A percentile compares a stretch with the other conserved stretches of the same genome.
Evolutionary conservation across 306 rosid species (phyloP).

Genomic region (Vigna radiata): DNA sequence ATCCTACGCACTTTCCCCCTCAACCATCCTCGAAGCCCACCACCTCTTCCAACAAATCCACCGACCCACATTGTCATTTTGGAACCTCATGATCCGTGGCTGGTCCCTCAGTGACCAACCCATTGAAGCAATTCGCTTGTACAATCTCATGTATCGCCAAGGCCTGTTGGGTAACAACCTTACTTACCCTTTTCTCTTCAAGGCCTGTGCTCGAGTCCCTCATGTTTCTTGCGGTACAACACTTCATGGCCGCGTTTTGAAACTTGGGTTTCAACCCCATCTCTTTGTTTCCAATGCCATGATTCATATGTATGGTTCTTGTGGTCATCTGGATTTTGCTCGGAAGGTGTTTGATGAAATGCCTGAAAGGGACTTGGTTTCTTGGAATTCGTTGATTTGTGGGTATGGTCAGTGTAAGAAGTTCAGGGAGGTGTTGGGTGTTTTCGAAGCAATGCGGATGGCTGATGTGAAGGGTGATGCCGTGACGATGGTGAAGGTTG

Average conservation of each 20-base stretch:
- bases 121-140: slow-evolving; percentile 62
- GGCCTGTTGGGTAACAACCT: slow-evolving; percentile 60
- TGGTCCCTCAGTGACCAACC: slow-evolving; percentile 65
- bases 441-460: slow-evolving; percentile 63
- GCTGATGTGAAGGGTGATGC: slow-evolving; percentile 63
- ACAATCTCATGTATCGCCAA: slow-evolving; percentile 51
- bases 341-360: slow-evolving; percentile 73
- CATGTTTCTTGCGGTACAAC: slow-evolving; percentile 47
- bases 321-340: slow-evolving; percentile 59
- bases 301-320: slow-evolving; percentile 58
- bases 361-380: slow-evolving; percentile 75
- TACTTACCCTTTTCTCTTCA: slow-evolving; percentile 69
- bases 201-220: slow-evolving; percentile 76
- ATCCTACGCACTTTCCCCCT: slow-evolving; percentile 56
- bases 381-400: slow-evolving; percentile 90
- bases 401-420: slow-evolving; percentile 63
- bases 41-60: slow-evolving; percentile 61
- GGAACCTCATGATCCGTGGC: slow-evolving; percentile 78
- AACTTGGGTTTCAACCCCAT: slow-evolving; percentile 70
- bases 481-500: slow-evolving; percentile 79
- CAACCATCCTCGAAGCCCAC: slow-evolving; percentile 54
- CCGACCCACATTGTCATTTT: slow-evolving; percentile 63
- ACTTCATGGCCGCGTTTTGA: slow-evolving; percentile 56
- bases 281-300: slow-evolving; percentile 71
- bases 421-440: slow-evolving; percentile 67